Percentiles rank a stretch among this genome's conserved stretches.
Conservation (phyloP, 2,329 filamentous ascomycete genomes). For the Botrytis byssoidea region DNA sequence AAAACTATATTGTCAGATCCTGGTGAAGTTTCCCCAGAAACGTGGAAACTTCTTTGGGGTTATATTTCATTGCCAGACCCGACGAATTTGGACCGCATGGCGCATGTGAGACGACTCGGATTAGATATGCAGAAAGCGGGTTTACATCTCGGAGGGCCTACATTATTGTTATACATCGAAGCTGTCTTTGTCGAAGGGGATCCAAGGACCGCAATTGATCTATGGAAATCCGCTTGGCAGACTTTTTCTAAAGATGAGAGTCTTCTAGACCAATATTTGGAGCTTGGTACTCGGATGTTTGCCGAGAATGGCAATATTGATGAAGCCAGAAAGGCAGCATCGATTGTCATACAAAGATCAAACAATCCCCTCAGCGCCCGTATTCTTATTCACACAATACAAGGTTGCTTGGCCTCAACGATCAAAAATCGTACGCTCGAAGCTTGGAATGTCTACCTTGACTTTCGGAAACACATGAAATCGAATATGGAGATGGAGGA, state of each 20-base stretch:
- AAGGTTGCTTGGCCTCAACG: constrained; percentile 54
- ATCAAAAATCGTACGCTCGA: constrained; percentile 49
- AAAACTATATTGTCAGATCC: constrained; percentile 47
- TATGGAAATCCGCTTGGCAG: constrained; percentile 42
- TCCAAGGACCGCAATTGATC: constrained; percentile 41
- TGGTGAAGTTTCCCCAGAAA: constrained; percentile 55
- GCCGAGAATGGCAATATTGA: constrained; percentile 57
- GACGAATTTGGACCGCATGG: constrained; percentile 54
- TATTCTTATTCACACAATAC: constrained; percentile 67
- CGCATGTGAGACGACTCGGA: constrained; percentile 60
- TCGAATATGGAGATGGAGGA: constrained; percentile 65
- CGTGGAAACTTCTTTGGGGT: constrained; percentile 67
- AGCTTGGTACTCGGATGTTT: constrained; percentile 65
- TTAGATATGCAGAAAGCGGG: constrained; percentile 64
- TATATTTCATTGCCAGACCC: constrained; percentile 50
- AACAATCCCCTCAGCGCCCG: constrained; percentile 50
- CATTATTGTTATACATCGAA: constrained; percentile 67
- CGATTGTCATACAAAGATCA: constrained; percentile 49
- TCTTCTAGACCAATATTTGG: constrained; percentile 54
- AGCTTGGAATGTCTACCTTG: constrained; percentile 67
- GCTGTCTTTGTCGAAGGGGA: constrained; percentile 64
- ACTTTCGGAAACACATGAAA: constrained; percentile 60
- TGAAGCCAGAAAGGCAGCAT: constrained; percentile 56
- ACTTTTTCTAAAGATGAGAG: constrained; percentile 11
- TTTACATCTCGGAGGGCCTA: constrained; percentile 52